Percentiles rank a stretch among this genome's conserved stretches.
phyloP scores from a whole-genome alignment of 139 green algal genomes.

The Protoeuglena noctilucae region DNA sequence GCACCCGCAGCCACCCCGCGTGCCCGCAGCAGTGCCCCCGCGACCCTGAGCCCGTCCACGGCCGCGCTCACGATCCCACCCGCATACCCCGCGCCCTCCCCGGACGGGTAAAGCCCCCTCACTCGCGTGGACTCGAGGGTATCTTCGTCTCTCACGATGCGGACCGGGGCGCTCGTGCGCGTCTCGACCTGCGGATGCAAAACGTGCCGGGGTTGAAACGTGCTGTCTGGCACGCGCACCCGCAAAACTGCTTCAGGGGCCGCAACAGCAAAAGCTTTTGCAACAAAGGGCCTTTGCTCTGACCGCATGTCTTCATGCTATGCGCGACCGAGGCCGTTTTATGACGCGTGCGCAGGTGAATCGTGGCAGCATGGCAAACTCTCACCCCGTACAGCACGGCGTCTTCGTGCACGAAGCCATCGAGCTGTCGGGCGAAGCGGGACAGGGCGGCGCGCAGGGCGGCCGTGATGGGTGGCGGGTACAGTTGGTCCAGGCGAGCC shows the following conservation, averaged over 20 bases:
- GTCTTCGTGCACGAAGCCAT: slow-evolving; percentile 29
- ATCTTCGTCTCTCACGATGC: slow-evolving; percentile 8
- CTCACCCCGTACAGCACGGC: slow-evolving; percentile 49
- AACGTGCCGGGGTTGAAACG: no score
- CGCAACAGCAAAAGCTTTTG: no score
- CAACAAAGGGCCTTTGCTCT: no score
- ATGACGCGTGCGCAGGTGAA: no score
- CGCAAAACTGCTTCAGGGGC: no score
- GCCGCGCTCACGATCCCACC: slow-evolving; percentile 67
- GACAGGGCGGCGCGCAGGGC: slow-evolving; percentile 33
- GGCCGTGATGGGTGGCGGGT: slow-evolving; percentile 32
- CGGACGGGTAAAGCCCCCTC: slow-evolving; percentile 49
- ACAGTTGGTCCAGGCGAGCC: slow-evolving; percentile 43
- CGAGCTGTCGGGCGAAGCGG: slow-evolving; percentile 31
- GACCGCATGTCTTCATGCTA: no score
- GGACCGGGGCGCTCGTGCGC: slow-evolving; percentile 50
- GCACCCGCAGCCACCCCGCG: no score
- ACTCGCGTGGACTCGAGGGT: slow-evolving; percentile 23
- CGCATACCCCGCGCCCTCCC: slow-evolving; percentile 69
- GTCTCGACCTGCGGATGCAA: no score
- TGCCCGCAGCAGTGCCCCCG: slow-evolving; percentile 13
- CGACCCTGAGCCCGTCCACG: slow-evolving; percentile 53
- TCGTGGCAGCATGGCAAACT: no score
- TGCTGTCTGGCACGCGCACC: no score
- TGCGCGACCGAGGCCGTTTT: no score